These are phyloP conservation scores for Perkinsus marinus DNA, from an alignment of 169 alveolate genomes.

Conservation along the genomic window DNA sequence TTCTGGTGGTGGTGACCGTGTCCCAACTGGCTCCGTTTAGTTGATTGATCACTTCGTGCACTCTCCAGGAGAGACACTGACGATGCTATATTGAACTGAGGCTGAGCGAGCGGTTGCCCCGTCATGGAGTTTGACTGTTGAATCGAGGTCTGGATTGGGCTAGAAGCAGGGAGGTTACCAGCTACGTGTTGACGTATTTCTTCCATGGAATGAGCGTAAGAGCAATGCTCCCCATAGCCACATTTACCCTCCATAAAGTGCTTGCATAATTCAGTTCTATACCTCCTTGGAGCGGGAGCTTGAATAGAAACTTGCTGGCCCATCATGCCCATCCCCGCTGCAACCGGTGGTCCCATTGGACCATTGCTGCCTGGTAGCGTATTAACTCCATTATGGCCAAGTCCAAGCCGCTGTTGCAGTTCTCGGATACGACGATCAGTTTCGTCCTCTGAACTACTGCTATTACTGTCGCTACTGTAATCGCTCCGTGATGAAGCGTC, in stretches of 20 bases:
- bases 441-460: neutral
- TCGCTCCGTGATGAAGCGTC: neutral
- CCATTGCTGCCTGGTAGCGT: neutral
- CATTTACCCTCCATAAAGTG: neutral
- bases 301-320: neutral
- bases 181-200: neutral
- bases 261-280: neutral
- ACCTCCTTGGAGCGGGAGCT: neutral
- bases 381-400: neutral
- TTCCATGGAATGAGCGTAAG: neutral
- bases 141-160: neutral
- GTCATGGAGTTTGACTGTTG: neutral
- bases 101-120: neutral
- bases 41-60: neutral
- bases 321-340: neutral
- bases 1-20: neutral
- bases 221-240: neutral
- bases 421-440: neutral
- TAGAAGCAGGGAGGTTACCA: neutral
- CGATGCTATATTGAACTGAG: neutral
- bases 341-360: neutral
- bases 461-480: neutral
- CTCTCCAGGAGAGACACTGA: neutral
- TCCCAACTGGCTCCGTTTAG: neutral
- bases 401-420: neutral